These are phyloP conservation scores for Condylostoma magnum DNA, from an alignment of 169 alveolate genomes.

Conservation along the genomic window DNA sequence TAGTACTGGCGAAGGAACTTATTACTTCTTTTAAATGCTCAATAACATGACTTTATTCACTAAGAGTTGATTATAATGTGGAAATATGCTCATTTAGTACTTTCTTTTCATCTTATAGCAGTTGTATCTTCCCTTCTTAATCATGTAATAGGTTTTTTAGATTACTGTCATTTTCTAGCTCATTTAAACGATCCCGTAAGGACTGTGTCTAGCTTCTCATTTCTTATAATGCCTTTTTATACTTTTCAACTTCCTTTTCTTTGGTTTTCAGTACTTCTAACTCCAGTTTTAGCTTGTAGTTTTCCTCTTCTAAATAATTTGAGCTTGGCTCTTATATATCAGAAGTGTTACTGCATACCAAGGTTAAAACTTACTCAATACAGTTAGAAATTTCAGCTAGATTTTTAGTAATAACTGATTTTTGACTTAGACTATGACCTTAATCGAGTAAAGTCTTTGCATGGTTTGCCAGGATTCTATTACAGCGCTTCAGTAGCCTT, in stretches of 20 bases:
- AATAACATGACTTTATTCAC: neutral
- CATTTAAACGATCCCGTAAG: conserved; percentile 10
- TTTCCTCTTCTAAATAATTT: neutral
- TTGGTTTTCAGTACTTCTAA: neutral
- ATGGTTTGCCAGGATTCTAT: neutral
- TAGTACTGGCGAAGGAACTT: neutral
- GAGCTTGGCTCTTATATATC: neutral
- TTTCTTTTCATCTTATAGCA: neutral
- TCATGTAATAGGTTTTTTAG: conserved; percentile 14
- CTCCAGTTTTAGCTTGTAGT: neutral
- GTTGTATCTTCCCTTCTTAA: conserved; percentile 11
- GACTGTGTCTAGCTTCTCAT: conserved; percentile 7
- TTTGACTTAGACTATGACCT: neutral
- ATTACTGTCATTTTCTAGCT: conserved; percentile 1
- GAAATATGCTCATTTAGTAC: neutral
- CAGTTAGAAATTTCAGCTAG: neutral
- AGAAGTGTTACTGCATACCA: neutral
- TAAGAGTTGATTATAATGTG: neutral
- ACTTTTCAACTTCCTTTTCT: neutral
- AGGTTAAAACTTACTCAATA: neutral
- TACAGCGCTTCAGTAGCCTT: neutral
- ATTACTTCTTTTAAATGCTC: conserved; percentile 14
- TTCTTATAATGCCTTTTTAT: conserved; percentile 20
- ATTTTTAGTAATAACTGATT: neutral
- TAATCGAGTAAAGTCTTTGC: neutral